A percentile compares a stretch with the other conserved stretches of the same genome.
phyloP scores from a whole-genome alignment of 371 early-diverging fungal species.

The Mucor piriformis region DNA sequence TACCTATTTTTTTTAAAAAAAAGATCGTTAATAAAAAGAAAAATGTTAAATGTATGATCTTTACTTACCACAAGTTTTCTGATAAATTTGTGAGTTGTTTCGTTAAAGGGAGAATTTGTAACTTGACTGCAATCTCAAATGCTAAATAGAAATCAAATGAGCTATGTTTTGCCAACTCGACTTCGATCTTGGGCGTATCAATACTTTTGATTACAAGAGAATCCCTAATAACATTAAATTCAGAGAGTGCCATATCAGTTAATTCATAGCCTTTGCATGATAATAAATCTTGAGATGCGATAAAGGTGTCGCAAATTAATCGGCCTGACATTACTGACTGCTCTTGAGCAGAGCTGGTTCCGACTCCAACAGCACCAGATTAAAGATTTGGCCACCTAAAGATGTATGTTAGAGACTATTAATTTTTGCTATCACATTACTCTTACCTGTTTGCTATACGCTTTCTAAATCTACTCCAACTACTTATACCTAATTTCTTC shows the following conservation, averaged over 20 bases:
- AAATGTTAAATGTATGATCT: background rate
- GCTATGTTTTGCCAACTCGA: slow-evolving; percentile 72
- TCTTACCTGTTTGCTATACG: no score
- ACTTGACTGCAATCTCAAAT: slow-evolving; percentile 71
- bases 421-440: background rate
- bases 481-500: slow-evolving; percentile 72
- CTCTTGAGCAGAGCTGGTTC: slow-evolving; percentile 51
- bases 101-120: slow-evolving; percentile 88
- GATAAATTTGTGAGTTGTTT: slow-evolving; percentile 88
- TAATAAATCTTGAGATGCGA: slow-evolving; percentile 80
- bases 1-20: slow-evolving; percentile 18
- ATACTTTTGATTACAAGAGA: slow-evolving; percentile 77
- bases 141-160: slow-evolving; percentile 78
- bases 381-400: slow-evolving; percentile 72
- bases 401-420: background rate
- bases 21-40: no score
- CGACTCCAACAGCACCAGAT: slow-evolving; percentile 71
- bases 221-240: slow-evolving; percentile 70
- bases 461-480: slow-evolving; percentile 32
- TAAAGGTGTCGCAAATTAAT: slow-evolving; percentile 91
- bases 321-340: slow-evolving; percentile 73
- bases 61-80: slow-evolving; percentile 87
- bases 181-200: slow-evolving; percentile 52
- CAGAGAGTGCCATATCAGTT: slow-evolving; percentile 66
- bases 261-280: slow-evolving; percentile 82